Percentiles rank a stretch among this genome's conserved stretches.
Evolutionary conservation across 2,329 filamentous ascomycete genomes (phyloP).

Genomic region (Lomentospora prolificans): DNA sequence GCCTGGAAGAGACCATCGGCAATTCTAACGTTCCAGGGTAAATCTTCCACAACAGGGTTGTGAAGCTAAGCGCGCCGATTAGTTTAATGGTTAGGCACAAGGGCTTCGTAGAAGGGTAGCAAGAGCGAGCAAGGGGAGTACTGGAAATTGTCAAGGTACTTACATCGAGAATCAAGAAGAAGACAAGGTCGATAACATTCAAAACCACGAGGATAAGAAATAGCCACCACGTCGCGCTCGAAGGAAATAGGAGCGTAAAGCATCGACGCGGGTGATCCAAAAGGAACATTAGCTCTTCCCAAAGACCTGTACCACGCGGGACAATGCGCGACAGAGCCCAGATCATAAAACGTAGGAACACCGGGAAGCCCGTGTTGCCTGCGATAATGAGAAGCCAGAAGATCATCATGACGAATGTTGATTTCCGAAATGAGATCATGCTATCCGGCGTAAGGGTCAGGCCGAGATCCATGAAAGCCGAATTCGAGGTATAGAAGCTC

Average conservation of each 20-base stretch:
- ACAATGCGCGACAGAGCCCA: conserved; percentile 66
- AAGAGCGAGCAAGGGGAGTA: no score
- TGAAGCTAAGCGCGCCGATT: conserved; percentile 45
- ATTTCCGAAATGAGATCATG: conserved; percentile 79
- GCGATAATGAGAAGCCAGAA: conserved; percentile 84
- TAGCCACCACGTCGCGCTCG: conserved; percentile 88
- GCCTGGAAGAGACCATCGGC: conserved; percentile 87
- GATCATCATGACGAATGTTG: conserved; percentile 64
- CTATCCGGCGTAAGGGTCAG: conserved; percentile 88
- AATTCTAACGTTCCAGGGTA: conserved; percentile 66
- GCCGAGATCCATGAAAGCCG: conserved; percentile 90
- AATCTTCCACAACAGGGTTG: conserved; percentile 52
- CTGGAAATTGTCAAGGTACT: no score
- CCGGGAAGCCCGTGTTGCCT: conserved; percentile 90
- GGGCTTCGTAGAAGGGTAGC: no score
- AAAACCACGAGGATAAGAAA: conserved; percentile 75
- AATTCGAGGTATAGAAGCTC: conserved; percentile 80
- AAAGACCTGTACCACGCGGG: conserved; percentile 57
- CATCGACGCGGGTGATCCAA: conserved; percentile 92
- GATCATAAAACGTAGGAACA: conserved; percentile 88
- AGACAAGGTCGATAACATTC: conserved; percentile 76
- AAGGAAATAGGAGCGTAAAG: conserved; percentile 89
- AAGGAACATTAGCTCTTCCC: conserved; percentile 84
- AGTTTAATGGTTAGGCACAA: no score
- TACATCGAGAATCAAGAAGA: conserved; percentile 88